Evolutionary conservation across 2,329 filamentous ascomycete species (phyloP).

Genomic region (Claviceps quebecensis): DNA sequence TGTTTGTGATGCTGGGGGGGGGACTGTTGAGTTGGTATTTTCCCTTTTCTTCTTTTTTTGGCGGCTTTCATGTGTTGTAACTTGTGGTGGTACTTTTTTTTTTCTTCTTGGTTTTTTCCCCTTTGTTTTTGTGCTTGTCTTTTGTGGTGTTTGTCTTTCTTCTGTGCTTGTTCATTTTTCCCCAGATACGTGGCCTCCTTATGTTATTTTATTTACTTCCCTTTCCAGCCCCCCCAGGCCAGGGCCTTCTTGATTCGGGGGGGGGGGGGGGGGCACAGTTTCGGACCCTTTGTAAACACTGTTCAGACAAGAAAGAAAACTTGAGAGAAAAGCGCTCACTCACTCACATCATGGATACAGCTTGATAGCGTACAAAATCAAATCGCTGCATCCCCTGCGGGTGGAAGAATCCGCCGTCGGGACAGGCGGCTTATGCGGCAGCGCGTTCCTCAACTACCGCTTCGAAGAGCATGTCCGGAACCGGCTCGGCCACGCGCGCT

Average conservation of each 20-base stretch:
- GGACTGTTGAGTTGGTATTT: slow-evolving; percentile 47
- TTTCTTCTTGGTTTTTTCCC: too few species aligned
- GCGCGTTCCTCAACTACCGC: slow-evolving; percentile 65
- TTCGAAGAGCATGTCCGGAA: slow-evolving; percentile 64
- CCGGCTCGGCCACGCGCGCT: slow-evolving; percentile 51
- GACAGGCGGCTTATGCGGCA: slow-evolving; percentile 64
- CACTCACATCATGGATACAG: slow-evolving; percentile 16
- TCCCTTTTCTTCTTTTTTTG: not conserved
- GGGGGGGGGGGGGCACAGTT: too few species aligned
- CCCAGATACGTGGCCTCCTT: not conserved
- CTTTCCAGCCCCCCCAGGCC: not conserved
- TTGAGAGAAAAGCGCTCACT: too few species aligned
- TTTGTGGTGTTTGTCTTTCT: not conserved
- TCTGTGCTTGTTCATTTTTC: not conserved
- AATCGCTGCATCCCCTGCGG: slow-evolving; percentile 53
- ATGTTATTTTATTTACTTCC: not conserved
- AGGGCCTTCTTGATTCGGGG: not conserved
- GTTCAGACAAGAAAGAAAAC: too few species aligned
- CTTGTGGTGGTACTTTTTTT: not conserved
- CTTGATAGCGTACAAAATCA: slow-evolving; percentile 70
- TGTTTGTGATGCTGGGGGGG: slow-evolving; percentile 49
- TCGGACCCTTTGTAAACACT: too few species aligned
- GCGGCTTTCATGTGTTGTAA: too few species aligned
- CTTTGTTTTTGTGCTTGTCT: not conserved
- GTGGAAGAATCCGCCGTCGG: slow-evolving; percentile 71